These are phyloP conservation scores for Tuber melanosporum DNA, from an alignment of 495 filamentous ascomycete species.

Conservation along the genomic window DNA sequence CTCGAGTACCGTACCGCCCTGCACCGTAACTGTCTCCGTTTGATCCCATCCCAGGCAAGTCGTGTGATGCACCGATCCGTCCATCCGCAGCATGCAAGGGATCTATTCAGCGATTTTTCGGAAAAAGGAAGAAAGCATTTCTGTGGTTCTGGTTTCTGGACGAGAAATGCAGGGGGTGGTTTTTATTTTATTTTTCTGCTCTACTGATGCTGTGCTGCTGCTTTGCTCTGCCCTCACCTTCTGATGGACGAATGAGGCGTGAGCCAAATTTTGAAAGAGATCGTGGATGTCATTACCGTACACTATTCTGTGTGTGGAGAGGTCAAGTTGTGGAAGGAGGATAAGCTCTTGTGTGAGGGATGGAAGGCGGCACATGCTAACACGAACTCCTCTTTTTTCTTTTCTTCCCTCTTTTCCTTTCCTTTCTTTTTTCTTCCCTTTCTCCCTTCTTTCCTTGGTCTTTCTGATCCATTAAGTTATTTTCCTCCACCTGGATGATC, in stretches of 20 bases:
- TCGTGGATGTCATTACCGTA: neutral
- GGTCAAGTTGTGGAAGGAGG: slow-evolving; percentile 1
- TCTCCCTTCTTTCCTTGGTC: neutral
- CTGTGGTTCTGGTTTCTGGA: slow-evolving; percentile 21
- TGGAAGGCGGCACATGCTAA: slow-evolving; percentile 1
- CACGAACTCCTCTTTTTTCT: neutral
- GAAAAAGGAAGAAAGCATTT: slow-evolving; percentile 16
- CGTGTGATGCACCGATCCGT: slow-evolving; percentile 39
- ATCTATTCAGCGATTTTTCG: slow-evolving; percentile 27
- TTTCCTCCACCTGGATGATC: neutral
- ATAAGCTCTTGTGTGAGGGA: neutral
- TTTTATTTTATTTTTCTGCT: slow-evolving; percentile 4
- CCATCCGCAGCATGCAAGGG: slow-evolving; percentile 38
- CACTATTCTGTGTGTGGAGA: neutral
- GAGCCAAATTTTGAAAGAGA: slow-evolving; percentile 4
- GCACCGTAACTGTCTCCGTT: slow-evolving; percentile 19
- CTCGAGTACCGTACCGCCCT: neutral
- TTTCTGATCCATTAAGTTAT: neutral
- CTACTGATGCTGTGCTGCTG: neutral
- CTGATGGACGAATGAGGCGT: slow-evolving; percentile 1
- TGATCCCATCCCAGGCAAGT: slow-evolving; percentile 35
- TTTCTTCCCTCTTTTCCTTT: neutral
- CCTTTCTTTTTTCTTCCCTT: neutral
- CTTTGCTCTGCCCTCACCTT: neutral
- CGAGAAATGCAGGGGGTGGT: slow-evolving; percentile 32